Conservation (phyloP, 495 filamentous ascomycete species). For the Xylaria telfairii region DNA sequence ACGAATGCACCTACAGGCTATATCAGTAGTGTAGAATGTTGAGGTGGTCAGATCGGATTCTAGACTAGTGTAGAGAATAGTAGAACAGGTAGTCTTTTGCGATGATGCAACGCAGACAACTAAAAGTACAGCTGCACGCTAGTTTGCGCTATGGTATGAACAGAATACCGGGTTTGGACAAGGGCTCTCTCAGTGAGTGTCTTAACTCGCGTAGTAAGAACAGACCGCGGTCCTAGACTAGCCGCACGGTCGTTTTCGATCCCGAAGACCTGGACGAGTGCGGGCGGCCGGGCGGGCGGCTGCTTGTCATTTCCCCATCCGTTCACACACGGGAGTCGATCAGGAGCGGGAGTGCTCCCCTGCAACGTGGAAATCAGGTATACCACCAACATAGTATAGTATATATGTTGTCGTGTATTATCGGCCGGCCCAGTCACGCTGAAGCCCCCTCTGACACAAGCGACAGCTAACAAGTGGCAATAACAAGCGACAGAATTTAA, state of each 20-base stretch:
- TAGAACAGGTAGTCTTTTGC: not conserved
- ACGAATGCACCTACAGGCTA: not conserved
- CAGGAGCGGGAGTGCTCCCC: constrained; percentile 6
- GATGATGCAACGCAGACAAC: constrained; percentile 1
- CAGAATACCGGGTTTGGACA: constrained; percentile 13
- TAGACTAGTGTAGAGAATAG: constrained; percentile 6
- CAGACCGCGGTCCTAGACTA: not conserved
- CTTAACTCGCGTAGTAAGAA: constrained; percentile 14
- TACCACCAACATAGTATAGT: not conserved
- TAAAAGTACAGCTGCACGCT: not conserved
- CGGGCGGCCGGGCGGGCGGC: not conserved
- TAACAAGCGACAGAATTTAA: not conserved
- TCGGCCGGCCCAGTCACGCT: not conserved
- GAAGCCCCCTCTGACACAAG: not conserved
- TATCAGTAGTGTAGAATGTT: not conserved
- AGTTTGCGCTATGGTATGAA: not conserved
- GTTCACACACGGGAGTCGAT: constrained; percentile 21
- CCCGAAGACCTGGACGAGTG: constrained; percentile 17
- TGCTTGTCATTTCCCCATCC: constrained; percentile 21
- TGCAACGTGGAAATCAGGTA: constrained; percentile 4
- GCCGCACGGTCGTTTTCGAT: constrained; percentile 16
- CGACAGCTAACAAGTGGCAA: not conserved
- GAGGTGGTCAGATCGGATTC: not conserved
- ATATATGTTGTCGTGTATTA: not conserved
- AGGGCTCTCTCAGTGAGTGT: not conserved